Evolutionary conservation across 202 grass and related monocot species (phyloP).

Genomic region (Hordeum pubiflorum): DNA sequence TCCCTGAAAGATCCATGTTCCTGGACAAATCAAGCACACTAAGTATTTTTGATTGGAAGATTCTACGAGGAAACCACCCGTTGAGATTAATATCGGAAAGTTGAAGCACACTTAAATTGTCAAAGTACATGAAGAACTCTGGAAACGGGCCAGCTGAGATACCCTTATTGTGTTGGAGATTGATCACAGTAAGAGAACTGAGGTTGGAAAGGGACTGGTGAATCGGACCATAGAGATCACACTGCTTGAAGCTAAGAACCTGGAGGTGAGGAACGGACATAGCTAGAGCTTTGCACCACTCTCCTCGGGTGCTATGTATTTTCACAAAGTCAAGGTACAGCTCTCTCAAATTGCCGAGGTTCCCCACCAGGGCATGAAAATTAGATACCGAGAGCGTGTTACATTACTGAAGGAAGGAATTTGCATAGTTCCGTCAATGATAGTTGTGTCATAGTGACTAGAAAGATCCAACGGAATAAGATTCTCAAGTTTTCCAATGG

Average conservation of each 20-base stretch:
- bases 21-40: slow-evolving; percentile 24
- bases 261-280: background rate
- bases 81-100: background rate
- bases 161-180: background rate
- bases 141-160: slow-evolving; percentile 1
- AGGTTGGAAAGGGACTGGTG: background rate
- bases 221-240: background rate
- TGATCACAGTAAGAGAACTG: background rate
- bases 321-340: background rate
- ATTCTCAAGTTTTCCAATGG: slow-evolving; percentile 1
- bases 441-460: too few relatives aligned
- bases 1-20: background rate
- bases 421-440: too few relatives aligned
- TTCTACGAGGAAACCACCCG: background rate
- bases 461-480: slow-evolving; percentile 24
- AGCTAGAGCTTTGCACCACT: background rate
- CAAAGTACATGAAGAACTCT: slow-evolving; percentile 15
- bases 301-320: too few relatives aligned
- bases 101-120: slow-evolving; percentile 4
- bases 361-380: background rate
- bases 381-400: background rate
- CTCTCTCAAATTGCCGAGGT: background rate
- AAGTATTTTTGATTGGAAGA: slow-evolving; percentile 5
- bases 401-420: too few relatives aligned
- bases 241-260: background rate